A percentile compares a stretch with the other conserved stretches of the same genome.
These are phyloP conservation scores for Alternaria brassicicola DNA, from an alignment of 2,329 filamentous ascomycete genomes.

Conservation along the genomic window DNA sequence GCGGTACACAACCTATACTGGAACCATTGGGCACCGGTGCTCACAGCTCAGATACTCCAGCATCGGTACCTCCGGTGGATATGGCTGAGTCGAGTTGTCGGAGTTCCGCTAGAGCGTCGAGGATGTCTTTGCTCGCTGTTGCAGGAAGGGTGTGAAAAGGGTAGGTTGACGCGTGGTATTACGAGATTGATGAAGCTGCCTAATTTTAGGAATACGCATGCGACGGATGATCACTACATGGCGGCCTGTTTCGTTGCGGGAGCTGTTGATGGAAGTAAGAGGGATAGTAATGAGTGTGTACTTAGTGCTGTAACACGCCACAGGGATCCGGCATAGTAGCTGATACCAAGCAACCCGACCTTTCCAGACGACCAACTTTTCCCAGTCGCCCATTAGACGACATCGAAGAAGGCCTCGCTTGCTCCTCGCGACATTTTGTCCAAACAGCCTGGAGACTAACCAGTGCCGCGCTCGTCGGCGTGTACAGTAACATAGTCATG, in stretches of 20 bases:
- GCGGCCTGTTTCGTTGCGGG: conserved; percentile 68
- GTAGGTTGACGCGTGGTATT: conserved; percentile 58
- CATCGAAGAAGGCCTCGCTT: conserved; percentile 59
- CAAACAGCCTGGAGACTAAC: conserved; percentile 59
- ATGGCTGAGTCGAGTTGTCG: too few relatives aligned
- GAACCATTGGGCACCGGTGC: conserved; percentile 69
- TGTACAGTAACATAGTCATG: conserved; percentile 49
- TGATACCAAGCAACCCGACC: conserved; percentile 59
- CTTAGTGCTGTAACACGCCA: conserved; percentile 59
- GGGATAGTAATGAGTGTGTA: conserved; percentile 28
- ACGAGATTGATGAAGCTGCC: conserved; percentile 73
- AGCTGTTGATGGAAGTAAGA: conserved; percentile 33
- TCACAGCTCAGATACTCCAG: conserved; percentile 65
- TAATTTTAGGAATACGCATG: conserved; percentile 68
- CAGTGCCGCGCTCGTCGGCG: conserved; percentile 59
- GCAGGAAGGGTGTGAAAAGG: conserved; percentile 55
- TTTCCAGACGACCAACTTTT: conserved; percentile 60
- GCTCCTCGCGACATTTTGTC: conserved; percentile 62
- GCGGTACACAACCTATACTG: conserved; percentile 74
- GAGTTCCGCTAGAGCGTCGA: conserved; percentile 71
- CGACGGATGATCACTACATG: conserved; percentile 74
- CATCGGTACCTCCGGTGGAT: too few relatives aligned
- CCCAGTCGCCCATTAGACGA: conserved; percentile 59
- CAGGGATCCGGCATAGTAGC: conserved; percentile 61
- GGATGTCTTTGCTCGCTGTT: conserved; percentile 62